Percentiles rank a stretch among this genome's conserved stretches.
phyloP scores from a whole-genome alignment of 2,329 filamentous ascomycete species.

The Pseudocercospora ulei region DNA sequence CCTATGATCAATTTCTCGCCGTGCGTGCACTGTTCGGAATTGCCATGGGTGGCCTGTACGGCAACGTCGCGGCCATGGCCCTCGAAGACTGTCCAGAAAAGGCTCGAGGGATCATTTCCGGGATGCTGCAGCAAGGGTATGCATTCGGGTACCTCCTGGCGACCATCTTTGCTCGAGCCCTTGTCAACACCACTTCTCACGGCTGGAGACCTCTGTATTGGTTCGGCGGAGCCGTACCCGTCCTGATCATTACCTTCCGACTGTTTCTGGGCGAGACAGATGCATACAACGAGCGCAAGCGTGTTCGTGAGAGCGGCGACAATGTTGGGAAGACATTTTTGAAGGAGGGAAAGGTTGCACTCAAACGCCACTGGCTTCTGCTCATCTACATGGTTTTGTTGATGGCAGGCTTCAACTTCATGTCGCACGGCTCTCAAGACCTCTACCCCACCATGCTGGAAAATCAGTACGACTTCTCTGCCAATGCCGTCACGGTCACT shows the following conservation, averaged over 20 bases:
- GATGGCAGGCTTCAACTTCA: constrained; percentile 89
- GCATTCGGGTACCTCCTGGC: constrained; percentile 55
- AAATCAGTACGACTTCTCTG: constrained; percentile 50
- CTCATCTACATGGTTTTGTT: constrained; percentile 72
- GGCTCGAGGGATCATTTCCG: constrained; percentile 52
- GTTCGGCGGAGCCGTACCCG: constrained; percentile 74
- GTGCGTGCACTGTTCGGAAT: constrained; percentile 54
- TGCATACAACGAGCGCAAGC: constrained; percentile 58
- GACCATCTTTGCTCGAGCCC: constrained; percentile 40
- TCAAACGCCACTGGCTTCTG: constrained; percentile 70
- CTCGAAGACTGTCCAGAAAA: constrained; percentile 52
- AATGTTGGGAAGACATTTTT: constrained; percentile 60
- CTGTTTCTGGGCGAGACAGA: constrained; percentile 69
- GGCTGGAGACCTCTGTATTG: constrained; percentile 80
- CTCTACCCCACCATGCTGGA: constrained; percentile 52
- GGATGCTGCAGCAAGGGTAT: constrained; percentile 55
- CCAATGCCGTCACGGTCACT: constrained; percentile 42
- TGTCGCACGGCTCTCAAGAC: constrained; percentile 68
- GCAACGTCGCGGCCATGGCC: constrained; percentile 53
- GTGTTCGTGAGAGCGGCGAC: constrained; percentile 51
- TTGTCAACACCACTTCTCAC: constrained; percentile 67
- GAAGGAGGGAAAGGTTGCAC: constrained; percentile 64
- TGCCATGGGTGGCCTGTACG: constrained; percentile 55
- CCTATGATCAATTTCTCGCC: constrained; percentile 50
- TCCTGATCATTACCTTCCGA: constrained; percentile 71